These are phyloP conservation scores for Leishmania martiniquensis DNA, from an alignment of 208 protist species.

Conservation along the genomic window DNA sequence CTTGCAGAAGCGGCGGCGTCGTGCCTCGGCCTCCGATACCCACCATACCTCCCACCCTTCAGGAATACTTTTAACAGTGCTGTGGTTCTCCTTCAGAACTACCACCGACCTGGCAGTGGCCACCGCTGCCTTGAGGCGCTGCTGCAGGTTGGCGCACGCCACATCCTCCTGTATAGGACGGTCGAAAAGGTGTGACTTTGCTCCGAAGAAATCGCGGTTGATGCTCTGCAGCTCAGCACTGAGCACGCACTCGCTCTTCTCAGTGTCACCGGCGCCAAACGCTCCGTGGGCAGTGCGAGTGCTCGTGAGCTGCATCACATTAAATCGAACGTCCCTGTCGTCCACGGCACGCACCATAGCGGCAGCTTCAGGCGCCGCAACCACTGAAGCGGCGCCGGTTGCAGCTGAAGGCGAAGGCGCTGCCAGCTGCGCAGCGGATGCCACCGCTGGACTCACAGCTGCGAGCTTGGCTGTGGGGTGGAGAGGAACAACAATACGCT, in stretches of 20 bases:
- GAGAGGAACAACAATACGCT: slow-evolving; percentile 56
- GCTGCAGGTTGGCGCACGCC: slow-evolving; percentile 14
- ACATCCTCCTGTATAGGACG: slow-evolving; percentile 2
- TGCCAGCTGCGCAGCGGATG: neutral
- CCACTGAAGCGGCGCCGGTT: slow-evolving; percentile 9
- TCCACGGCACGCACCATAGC: neutral
- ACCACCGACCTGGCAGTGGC: slow-evolving; percentile 26
- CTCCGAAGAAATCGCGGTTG: slow-evolving; percentile 36
- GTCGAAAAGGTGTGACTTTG: slow-evolving; percentile 18
- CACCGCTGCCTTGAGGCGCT: slow-evolving; percentile 29
- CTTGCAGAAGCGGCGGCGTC: slow-evolving; percentile 54
- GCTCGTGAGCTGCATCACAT: slow-evolving; percentile 8
- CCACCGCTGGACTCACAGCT: neutral
- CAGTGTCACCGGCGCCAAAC: slow-evolving; percentile 34
- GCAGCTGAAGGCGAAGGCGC: neutral
- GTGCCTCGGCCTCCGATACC: slow-evolving; percentile 61
- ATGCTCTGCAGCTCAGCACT: slow-evolving; percentile 27
- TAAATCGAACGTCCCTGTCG: neutral
- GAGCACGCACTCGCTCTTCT: slow-evolving; percentile 29
- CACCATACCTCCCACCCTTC: slow-evolving; percentile 77
- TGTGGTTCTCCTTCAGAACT: slow-evolving; percentile 26
- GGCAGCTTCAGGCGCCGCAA: slow-evolving; percentile 1
- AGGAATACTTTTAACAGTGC: slow-evolving; percentile 26
- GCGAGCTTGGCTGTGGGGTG: neutral
- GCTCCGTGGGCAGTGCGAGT: slow-evolving; percentile 10